Conservation (phyloP, 1,284 basidiomycete species). For the Fistulina hepatica region DNA sequence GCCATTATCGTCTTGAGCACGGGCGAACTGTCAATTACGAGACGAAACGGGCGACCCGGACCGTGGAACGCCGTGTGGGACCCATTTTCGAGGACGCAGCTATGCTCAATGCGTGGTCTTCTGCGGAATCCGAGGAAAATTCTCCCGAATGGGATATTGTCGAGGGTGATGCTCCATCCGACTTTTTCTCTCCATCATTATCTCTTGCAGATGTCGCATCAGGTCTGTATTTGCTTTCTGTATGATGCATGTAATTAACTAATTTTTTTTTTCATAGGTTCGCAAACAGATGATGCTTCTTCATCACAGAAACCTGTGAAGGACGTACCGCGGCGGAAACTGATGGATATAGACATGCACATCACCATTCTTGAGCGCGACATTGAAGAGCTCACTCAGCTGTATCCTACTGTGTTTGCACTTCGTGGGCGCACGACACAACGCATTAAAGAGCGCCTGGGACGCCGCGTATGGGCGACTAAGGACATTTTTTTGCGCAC, state of each 20-base stretch:
- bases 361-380: constrained; percentile 43
- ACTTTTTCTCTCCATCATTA: neutral
- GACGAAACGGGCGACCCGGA: neutral
- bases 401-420: constrained; percentile 32
- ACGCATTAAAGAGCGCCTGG: constrained; percentile 56
- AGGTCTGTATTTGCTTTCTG: constrained; percentile 23
- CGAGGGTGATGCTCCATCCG: neutral
- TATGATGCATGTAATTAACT: constrained; percentile 21
- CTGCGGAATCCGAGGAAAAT: neutral
- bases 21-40: neutral
- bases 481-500: constrained; percentile 42
- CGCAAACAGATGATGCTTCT: too few species aligned
- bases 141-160: constrained; percentile 5
- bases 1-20: constrained; percentile 14
- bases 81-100: neutral
- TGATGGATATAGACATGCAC: constrained; percentile 45
- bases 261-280: constrained; percentile 16
- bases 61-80: neutral
- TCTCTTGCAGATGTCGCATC: neutral
- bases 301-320: too few species aligned
- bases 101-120: constrained; percentile 7
- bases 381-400: constrained; percentile 33
- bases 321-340: too few species aligned
- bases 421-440: constrained; percentile 40
- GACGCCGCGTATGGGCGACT: constrained; percentile 54